phyloP scores from a whole-genome alignment of 108 stramenopile species.

The Cyclotella kingstonii region DNA sequence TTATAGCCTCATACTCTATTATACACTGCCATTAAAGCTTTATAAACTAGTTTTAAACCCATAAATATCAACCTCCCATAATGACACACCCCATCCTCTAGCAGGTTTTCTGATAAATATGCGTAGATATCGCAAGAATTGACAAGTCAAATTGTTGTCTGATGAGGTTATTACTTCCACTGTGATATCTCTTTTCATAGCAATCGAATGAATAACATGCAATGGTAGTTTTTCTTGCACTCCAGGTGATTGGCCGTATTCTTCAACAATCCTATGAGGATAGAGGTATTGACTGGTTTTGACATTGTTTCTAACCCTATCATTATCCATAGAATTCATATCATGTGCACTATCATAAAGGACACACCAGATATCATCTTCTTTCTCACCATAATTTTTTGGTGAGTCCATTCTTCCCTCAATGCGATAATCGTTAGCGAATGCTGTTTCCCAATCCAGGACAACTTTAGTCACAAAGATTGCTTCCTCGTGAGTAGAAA shows the following conservation, averaged over 20 bases:
- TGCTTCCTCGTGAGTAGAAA: background rate
- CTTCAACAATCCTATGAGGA: background rate
- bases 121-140: slow-evolving; percentile 42
- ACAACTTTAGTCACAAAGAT: slow-evolving; percentile 47
- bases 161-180: background rate
- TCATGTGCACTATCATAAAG: slow-evolving; percentile 41
- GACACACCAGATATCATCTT: slow-evolving; percentile 32
- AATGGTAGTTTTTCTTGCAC: slow-evolving; percentile 56
- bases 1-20: too few relatives aligned
- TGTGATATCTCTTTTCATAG: background rate
- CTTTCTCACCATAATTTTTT: slow-evolving; percentile 9
- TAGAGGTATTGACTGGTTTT: background rate
- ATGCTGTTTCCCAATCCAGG: slow-evolving; percentile 83
- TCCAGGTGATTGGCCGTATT: slow-evolving; percentile 61
- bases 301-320: slow-evolving; percentile 3
- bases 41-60: slow-evolving; percentile 36
- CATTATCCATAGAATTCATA: slow-evolving; percentile 5
- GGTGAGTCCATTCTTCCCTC: slow-evolving; percentile 35
- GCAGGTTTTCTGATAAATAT: slow-evolving; percentile 55
- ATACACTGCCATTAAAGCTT: too few relatives aligned
- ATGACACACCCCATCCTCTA: slow-evolving; percentile 71
- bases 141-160: slow-evolving; percentile 1
- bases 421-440: slow-evolving; percentile 60
- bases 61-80: slow-evolving; percentile 76
- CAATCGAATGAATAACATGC: slow-evolving; percentile 62